Percentiles rank a stretch among this genome's conserved stretches.
phyloP scores from a whole-genome alignment of 2,329 filamentous ascomycete genomes.

The Harringtonia aguacate region DNA sequence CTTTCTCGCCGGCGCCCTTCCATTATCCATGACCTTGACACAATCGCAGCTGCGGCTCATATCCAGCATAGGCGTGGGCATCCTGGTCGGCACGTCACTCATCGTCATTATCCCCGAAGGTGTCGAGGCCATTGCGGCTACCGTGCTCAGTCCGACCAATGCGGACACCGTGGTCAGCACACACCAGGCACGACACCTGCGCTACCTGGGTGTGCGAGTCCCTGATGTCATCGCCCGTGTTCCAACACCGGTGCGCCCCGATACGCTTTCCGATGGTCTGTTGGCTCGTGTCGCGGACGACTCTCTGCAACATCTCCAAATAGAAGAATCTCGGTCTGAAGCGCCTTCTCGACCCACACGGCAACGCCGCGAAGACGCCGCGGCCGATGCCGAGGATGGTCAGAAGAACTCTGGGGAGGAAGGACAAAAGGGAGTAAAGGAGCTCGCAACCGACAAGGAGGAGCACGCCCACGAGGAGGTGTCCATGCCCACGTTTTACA shows the following conservation, averaged over 20 bases:
- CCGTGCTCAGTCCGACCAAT: constrained; percentile 16
- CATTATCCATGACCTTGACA: constrained; percentile 79
- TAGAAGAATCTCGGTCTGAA: not conserved
- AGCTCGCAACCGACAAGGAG: constrained; percentile 2
- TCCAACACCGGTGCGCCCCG: not conserved
- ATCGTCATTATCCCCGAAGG: constrained; percentile 98
- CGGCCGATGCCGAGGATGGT: not conserved
- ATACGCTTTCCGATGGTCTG: too few relatives aligned
- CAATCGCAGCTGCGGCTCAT: constrained; percentile 79
- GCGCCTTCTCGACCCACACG: not conserved
- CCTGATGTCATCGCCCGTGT: not conserved
- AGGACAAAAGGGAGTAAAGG: not conserved
- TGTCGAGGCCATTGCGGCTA: constrained; percentile 74
- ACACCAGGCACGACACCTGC: not conserved
- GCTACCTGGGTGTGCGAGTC: not conserved
- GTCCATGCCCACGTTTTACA: constrained; percentile 56
- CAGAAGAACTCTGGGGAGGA: not conserved
- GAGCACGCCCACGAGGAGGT: constrained; percentile 21
- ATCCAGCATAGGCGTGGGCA: constrained; percentile 85
- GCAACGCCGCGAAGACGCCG: not conserved
- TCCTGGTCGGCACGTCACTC: constrained; percentile 87
- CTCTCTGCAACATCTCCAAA: too few relatives aligned
- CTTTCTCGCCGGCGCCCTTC: constrained; percentile 84
- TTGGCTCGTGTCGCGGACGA: too few relatives aligned
- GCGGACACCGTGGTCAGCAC: not conserved